phyloP scores from a whole-genome alignment of 371 early-diverging fungal species.

The Syncephalastrum sp. region DNA sequence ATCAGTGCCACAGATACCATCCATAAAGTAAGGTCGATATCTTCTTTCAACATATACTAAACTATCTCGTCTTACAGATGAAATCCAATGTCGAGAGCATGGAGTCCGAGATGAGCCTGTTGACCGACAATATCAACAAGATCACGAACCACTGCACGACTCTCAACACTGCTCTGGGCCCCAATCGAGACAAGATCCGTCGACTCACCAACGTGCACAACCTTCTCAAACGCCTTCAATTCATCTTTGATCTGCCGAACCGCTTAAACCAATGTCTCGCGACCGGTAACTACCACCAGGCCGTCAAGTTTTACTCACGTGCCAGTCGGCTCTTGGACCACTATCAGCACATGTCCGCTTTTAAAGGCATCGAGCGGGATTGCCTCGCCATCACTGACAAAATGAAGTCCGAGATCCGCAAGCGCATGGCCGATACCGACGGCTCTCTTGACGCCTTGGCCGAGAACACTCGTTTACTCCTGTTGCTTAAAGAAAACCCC shows the following conservation, averaged over 20 bases:
- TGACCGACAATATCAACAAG: slow-evolving; percentile 68
- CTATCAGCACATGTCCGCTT: slow-evolving; percentile 71
- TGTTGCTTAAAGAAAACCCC: slow-evolving; percentile 56
- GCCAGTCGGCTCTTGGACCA: slow-evolving; percentile 72
- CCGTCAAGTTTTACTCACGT: slow-evolving; percentile 75
- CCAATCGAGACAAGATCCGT: slow-evolving; percentile 71
- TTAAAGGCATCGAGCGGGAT: slow-evolving; percentile 76
- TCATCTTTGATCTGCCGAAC: slow-evolving; percentile 83
- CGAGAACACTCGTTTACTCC: slow-evolving; percentile 58
- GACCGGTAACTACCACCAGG: slow-evolving; percentile 63
- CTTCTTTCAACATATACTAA: background rate
- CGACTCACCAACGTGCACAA: slow-evolving; percentile 77
- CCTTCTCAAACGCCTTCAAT: slow-evolving; percentile 75
- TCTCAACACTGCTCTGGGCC: slow-evolving; percentile 61
- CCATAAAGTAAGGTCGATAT: slow-evolving; percentile 42
- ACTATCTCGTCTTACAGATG: slow-evolving; percentile 50
- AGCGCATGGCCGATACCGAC: slow-evolving; percentile 21
- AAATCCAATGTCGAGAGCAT: slow-evolving; percentile 74
- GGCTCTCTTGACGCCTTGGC: slow-evolving; percentile 35
- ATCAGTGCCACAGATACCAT: slow-evolving; percentile 93
- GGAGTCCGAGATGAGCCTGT: slow-evolving; percentile 73
- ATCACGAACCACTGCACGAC: slow-evolving; percentile 57
- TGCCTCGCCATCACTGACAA: slow-evolving; percentile 73
- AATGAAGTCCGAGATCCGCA: slow-evolving; percentile 55
- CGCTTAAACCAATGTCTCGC: slow-evolving; percentile 63